Base-by-base conservation (phyloP, 2,329 filamentous ascomycete species). In the Pseudocercospora musae region DNA sequence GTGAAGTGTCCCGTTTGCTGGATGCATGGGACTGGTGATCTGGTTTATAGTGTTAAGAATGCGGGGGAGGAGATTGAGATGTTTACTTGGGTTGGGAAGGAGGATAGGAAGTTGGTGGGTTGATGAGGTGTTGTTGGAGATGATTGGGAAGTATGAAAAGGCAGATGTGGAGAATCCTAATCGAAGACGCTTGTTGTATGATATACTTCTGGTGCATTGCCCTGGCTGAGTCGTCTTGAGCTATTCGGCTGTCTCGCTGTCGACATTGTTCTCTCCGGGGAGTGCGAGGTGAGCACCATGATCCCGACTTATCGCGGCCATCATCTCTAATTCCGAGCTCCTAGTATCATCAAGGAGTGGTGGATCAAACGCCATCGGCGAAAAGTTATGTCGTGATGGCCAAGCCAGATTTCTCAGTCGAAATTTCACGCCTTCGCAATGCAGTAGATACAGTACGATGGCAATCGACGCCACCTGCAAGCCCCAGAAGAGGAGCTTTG, bases 1-100 rank as follows among this genome's bases (percentile, higher is more conserved):
- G 73, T 85, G 3, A 70, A 67, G 49, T 83, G 81, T 71, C 82
- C 82, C 0, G 81, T 85, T 1, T 67, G 80, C 53, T 84, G 82
- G 82, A 62, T 84, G 62, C 78, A 81, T 69, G 78, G 81, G 50
- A 78, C 76, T 0, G 66, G 68, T 13, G 77, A 81, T 67, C 71
- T 64, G 8, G 78, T 81, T 21, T 81, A 79, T 65, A 74, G 71
- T 9, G 72, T 78, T 2, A 69, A 65, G 6, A 81, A 81, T 60
- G 79, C 79, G 6, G 64, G 78, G 64, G 71, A 81, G 64, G 80
- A 84, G 66, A 82, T 84, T 60, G 73, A 78, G 66, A 67, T 80
- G 27, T 84, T 85, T 59, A 75, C 69, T 0, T 11, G 31, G 1
- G 42, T 46, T 21, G 20, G 20, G n/a, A 78, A 77, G 58, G 78